A percentile compares a stretch with the other conserved stretches of the same genome.
Evolutionary conservation across 768 basidiomycete species (phyloP).

Genomic region (Macrolepiota fuliginosa): DNA sequence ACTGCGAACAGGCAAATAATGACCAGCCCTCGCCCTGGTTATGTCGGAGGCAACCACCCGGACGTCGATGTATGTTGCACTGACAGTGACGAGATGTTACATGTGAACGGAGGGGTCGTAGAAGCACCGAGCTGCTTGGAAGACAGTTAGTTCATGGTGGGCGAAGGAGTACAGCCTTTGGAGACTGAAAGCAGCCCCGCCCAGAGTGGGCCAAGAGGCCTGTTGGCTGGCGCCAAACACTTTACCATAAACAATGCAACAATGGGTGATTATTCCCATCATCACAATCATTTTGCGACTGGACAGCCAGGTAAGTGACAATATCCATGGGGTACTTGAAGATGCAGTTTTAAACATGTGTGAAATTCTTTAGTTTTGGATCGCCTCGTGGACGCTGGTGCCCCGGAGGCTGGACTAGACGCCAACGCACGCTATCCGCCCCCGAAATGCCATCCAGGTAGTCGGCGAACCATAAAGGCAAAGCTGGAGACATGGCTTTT

Average conservation of each 20-base stretch:
- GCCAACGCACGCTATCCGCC: background rate
- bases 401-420: too few species aligned
- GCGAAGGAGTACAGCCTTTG: too few species aligned
- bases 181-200: too few species aligned
- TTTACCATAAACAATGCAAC: background rate
- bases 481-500: background rate
- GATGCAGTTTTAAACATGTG: background rate
- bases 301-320: too few species aligned
- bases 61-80: too few species aligned
- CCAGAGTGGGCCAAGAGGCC: background rate
- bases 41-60: too few species aligned
- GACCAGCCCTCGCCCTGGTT: too few species aligned
- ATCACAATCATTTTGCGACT: background rate
- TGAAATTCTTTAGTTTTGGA: background rate
- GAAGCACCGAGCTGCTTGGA: too few species aligned
- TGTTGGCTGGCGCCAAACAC: background rate
- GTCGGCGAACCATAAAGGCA: background rate
- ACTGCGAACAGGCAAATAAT: too few species aligned
- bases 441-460: background rate
- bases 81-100: too few species aligned
- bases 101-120: too few species aligned
- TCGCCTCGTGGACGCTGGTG: background rate
- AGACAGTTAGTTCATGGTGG: too few species aligned
- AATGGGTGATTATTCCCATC: background rate
- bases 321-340: background rate